phyloP scores from a whole-genome alignment of 345 rosid genomes.

The Sonneratia alba region DNA sequence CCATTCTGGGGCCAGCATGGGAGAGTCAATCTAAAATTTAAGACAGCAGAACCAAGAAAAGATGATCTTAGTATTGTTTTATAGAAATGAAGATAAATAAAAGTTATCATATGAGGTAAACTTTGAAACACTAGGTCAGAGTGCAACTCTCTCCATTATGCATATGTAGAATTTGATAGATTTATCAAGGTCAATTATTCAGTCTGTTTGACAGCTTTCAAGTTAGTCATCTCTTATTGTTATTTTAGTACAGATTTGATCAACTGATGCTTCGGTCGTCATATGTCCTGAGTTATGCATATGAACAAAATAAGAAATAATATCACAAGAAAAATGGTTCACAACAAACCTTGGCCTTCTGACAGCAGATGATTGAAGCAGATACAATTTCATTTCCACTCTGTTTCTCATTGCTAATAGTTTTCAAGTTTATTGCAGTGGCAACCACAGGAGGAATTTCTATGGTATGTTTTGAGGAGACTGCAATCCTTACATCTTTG shows the following conservation, averaged over 20 bases:
- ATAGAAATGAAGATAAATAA: not conserved
- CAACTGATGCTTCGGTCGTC: not conserved
- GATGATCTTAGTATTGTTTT: not conserved
- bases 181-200: not conserved
- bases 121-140: not conserved
- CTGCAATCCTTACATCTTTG: slow-evolving; percentile 44
- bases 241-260: not conserved
- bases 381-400: slow-evolving; percentile 78
- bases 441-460: slow-evolving; percentile 84
- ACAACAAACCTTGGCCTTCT: slow-evolving; percentile 79
- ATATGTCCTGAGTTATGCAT: not conserved
- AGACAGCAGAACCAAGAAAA: slow-evolving; percentile 13
- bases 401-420: slow-evolving; percentile 69
- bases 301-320: slow-evolving; percentile 7
- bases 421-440: slow-evolving; percentile 87
- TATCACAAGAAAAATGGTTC: slow-evolving; percentile 10
- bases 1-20: slow-evolving; percentile 86
- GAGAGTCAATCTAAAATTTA: slow-evolving; percentile 72
- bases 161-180: not conserved
- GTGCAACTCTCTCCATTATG: not conserved
- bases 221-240: not conserved
- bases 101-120: not conserved
- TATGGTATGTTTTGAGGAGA: slow-evolving; percentile 34
- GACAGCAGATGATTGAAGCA: slow-evolving; percentile 86
- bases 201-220: not conserved